A percentile compares a stretch with the other conserved stretches of the same genome.
Evolutionary conservation across 164 flowering plant species (phyloP).

Genomic region (Magnolia changhungtana): DNA sequence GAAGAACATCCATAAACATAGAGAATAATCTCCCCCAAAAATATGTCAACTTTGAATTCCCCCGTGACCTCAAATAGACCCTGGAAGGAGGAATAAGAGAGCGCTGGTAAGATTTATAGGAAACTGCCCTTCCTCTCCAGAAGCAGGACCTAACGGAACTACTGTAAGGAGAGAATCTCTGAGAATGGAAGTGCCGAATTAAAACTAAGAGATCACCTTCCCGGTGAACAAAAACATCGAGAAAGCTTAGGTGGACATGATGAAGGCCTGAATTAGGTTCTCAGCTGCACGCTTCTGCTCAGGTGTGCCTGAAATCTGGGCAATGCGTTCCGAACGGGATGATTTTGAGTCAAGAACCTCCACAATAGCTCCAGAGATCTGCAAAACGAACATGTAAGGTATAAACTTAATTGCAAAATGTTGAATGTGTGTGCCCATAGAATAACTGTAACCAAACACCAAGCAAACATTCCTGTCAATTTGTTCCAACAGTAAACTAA

Average conservation of each 20-base stretch:
- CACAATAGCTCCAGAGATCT: constrained; percentile 88
- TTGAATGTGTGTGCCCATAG: not conserved
- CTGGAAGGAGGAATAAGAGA: constrained; percentile 14
- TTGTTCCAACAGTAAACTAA: too few species aligned
- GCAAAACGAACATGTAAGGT: constrained; percentile 10
- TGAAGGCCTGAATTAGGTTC: constrained; percentile 89
- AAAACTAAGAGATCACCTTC: constrained; percentile 28
- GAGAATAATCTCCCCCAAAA: not conserved
- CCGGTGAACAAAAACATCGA: constrained; percentile 3
- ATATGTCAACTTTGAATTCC: not conserved
- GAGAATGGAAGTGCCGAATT: constrained; percentile 14
- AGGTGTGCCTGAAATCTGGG: constrained; percentile 77
- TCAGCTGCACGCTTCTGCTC: constrained; percentile 90
- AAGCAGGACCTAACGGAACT: constrained; percentile 30
- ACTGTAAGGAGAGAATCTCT: constrained; percentile 17
- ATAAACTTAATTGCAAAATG: not conserved
- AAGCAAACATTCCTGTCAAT: too few species aligned
- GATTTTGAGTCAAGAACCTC: constrained; percentile 79
- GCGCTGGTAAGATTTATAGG: constrained; percentile 22
- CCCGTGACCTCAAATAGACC: constrained; percentile 15
- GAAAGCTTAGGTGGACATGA: constrained; percentile 59
- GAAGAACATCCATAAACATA: not conserved
- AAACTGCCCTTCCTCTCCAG: constrained; percentile 16
- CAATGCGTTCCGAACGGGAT: constrained; percentile 76
- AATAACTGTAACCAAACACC: not conserved